Conservation (phyloP, 768 basidiomycete genomes). For the Lactarius psammicola region DNA sequence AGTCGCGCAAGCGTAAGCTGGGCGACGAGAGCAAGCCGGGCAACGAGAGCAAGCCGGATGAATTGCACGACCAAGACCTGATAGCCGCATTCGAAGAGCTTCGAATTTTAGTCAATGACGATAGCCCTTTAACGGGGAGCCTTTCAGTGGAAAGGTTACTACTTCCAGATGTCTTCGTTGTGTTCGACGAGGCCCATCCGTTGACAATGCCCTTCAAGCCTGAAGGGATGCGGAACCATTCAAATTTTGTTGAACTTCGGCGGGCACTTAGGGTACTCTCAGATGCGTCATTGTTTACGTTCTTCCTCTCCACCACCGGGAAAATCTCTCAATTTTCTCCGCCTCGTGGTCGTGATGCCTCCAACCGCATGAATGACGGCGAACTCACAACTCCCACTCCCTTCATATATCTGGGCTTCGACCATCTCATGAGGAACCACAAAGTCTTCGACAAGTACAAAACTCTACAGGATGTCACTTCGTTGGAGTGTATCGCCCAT, state of each 20-base stretch:
- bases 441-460: not conserved
- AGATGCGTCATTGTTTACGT: not conserved
- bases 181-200: conserved; percentile 1
- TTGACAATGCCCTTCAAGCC: not conserved
- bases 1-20: too few relatives aligned
- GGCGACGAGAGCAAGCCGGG: too few relatives aligned
- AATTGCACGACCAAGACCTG: too few relatives aligned
- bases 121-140: too few relatives aligned
- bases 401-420: conserved; percentile 1
- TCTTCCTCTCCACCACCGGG: not conserved
- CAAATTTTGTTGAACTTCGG: not conserved
- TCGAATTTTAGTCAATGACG: too few relatives aligned
- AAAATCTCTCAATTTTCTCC: not conserved
- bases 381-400: not conserved
- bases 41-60: too few relatives aligned
- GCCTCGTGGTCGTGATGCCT: not conserved
- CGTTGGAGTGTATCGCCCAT: not conserved
- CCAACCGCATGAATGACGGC: not conserved
- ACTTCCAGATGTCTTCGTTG: conserved; percentile 1
- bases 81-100: too few relatives aligned
- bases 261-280: not conserved
- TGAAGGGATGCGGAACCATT: not conserved
- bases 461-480: not conserved
- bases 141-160: too few relatives aligned
- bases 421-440: conserved; percentile 2